These are phyloP conservation scores for Schizophyllum commune DNA, from an alignment of 1,284 basidiomycete species.

Conservation along the genomic window DNA sequence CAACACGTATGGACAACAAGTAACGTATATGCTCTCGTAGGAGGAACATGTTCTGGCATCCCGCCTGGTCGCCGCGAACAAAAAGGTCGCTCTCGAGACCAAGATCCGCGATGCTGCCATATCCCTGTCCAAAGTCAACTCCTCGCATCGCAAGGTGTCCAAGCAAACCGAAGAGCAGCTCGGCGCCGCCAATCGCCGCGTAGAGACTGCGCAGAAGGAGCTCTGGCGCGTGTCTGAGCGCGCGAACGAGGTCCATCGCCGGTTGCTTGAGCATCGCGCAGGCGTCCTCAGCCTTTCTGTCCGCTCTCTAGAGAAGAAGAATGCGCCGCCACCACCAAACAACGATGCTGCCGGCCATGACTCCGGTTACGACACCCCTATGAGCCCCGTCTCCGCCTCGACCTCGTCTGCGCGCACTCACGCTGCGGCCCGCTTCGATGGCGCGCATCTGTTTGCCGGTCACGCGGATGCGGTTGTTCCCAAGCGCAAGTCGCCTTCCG, in stretches of 20 bases:
- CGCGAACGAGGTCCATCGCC: conserved; percentile 48
- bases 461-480: conserved; percentile 60
- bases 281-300: conserved; percentile 70
- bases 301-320: conserved; percentile 57
- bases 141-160: conserved; percentile 48
- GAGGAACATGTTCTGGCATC: conserved; percentile 62
- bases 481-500: conserved; percentile 24
- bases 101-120: conserved; percentile 77
- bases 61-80: conserved; percentile 52
- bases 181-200: conserved; percentile 57
- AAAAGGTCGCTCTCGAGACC: conserved; percentile 66
- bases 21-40: conserved; percentile 26
- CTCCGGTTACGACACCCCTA: conserved; percentile 47
- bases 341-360: conserved; percentile 25
- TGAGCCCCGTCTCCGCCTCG: conserved; percentile 42
- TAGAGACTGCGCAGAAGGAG: conserved; percentile 62
- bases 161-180: conserved; percentile 68
- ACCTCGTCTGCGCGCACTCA: conserved; percentile 31
- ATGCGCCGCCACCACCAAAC: conserved; percentile 21
- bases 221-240: conserved; percentile 58
- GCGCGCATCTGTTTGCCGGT: conserved; percentile 76
- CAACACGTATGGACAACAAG: not conserved
- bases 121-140: conserved; percentile 61
- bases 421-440: conserved; percentile 50
- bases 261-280: conserved; percentile 68